These are phyloP conservation scores for Aspergillus piperis DNA, from an alignment of 2,329 filamentous ascomycete genomes.

Conservation along the genomic window DNA sequence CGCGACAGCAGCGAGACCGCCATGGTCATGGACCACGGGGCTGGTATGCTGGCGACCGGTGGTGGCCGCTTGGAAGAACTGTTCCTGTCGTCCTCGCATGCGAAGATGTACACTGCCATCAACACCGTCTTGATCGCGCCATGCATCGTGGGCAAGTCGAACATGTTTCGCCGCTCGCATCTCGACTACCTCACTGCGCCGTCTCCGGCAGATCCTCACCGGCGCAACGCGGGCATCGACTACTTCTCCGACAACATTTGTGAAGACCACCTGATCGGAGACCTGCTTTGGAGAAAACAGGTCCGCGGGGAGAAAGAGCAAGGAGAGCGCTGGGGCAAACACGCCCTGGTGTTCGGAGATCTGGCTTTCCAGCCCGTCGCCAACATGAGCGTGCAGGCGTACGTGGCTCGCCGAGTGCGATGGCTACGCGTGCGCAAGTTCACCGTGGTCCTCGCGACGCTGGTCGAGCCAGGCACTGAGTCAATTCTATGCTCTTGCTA, in stretches of 20 bases:
- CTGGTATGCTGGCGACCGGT: conserved; percentile 46
- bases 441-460: conserved; percentile 82
- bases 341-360: conserved; percentile 81
- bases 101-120: conserved; percentile 97
- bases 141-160: conserved; percentile 94
- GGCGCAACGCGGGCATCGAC: conserved; percentile 70
- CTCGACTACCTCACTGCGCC: conserved; percentile 68
- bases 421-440: conserved; percentile 95
- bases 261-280: conserved; percentile 94
- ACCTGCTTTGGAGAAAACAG: conserved; percentile 73
- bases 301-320: conserved; percentile 39
- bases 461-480: conserved; percentile 92
- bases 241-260: conserved; percentile 96
- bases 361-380: conserved; percentile 87
- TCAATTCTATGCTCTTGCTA: conserved; percentile 80
- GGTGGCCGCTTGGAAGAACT: conserved; percentile 90
- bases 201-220: conserved; percentile 52
- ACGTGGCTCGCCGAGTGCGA: conserved; percentile 76
- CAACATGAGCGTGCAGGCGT: conserved; percentile 74
- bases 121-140: conserved; percentile 89
- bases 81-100: conserved; percentile 90
- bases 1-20: conserved; percentile 4
- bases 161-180: conserved; percentile 95
- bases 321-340: conserved; percentile 64
- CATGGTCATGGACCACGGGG: conserved; percentile 16